These are phyloP conservation scores for Colletotrichum brevisporum DNA, from an alignment of 2,329 filamentous ascomycete genomes.

Conservation along the genomic window DNA sequence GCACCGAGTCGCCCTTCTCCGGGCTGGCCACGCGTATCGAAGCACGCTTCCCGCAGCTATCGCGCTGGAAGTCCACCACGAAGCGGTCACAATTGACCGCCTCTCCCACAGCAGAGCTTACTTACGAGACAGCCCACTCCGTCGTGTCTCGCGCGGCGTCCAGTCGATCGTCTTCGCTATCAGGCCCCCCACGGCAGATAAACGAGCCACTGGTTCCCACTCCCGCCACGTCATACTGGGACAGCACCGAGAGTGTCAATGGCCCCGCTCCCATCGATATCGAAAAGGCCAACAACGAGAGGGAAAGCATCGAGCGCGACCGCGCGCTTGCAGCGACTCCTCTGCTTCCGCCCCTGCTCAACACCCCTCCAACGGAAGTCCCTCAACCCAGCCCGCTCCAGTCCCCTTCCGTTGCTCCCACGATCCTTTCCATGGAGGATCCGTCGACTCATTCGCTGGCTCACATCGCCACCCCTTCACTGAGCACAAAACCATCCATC, in stretches of 20 bases:
- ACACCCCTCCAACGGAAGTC: constrained; percentile 67
- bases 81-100: constrained; percentile 62
- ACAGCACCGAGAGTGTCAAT: constrained; percentile 69
- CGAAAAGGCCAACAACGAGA: constrained; percentile 64
- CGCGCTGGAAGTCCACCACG: constrained; percentile 63
- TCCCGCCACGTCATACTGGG: constrained; percentile 74
- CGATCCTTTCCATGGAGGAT: constrained; percentile 56
- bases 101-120: constrained; percentile 84
- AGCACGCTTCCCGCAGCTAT: constrained; percentile 69
- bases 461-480: constrained; percentile 73
- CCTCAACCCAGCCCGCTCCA: constrained; percentile 85
- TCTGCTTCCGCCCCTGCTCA: constrained; percentile 85
- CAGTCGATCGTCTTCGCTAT: constrained; percentile 84
- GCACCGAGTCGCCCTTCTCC: constrained; percentile 71
- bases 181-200: constrained; percentile 67
- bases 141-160: constrained; percentile 73
- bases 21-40: constrained; percentile 76
- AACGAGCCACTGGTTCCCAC: constrained; percentile 70
- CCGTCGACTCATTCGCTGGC: constrained; percentile 55
- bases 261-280: constrained; percentile 64
- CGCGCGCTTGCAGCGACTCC: constrained; percentile 81
- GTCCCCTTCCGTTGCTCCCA: constrained; percentile 83
- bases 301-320: constrained; percentile 69
- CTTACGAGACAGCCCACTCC: constrained; percentile 81
- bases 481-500: constrained; percentile 75